Conservation (phyloP, 768 basidiomycete species). For the Amanita muscaria region DNA sequence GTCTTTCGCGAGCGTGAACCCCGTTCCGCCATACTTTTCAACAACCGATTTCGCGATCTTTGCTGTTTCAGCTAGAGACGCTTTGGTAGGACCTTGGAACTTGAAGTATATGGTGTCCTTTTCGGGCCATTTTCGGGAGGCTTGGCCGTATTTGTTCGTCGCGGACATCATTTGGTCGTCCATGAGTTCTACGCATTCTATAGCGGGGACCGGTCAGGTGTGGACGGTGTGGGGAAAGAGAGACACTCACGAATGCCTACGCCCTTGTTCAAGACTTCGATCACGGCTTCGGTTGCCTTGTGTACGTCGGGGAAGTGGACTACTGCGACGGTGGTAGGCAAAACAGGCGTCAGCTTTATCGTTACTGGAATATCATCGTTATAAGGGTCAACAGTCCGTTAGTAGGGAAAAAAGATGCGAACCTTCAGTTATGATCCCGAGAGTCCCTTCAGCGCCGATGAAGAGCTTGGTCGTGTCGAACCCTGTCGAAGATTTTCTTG, state of each 20-base stretch:
- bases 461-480: conserved; percentile 82
- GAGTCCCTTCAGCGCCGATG: conserved; percentile 71
- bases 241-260: conserved; percentile 63
- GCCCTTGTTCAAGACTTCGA: conserved; percentile 62
- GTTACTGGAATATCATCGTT: conserved; percentile 48
- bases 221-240: neutral
- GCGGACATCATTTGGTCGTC: conserved; percentile 65
- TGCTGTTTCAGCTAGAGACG: conserved; percentile 54
- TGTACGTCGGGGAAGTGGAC: conserved; percentile 74
- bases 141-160: conserved; percentile 47
- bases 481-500: conserved; percentile 82
- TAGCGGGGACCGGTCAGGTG: too few relatives aligned
- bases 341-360: conserved; percentile 67
- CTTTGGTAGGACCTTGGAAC: conserved; percentile 62
- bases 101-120: conserved; percentile 80
- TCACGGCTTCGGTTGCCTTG: conserved; percentile 65
- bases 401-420: neutral
- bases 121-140: conserved; percentile 47
- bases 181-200: conserved; percentile 80
- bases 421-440: conserved; percentile 89
- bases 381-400: neutral
- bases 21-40: conserved; percentile 56
- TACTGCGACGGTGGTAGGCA: conserved; percentile 78
- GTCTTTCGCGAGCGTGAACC: conserved; percentile 55
- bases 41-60: conserved; percentile 48